Percentiles rank a stretch among this genome's conserved stretches.
These are phyloP conservation scores for Moringa oleifera DNA, from an alignment of 345 rosid species.

Conservation along the genomic window DNA sequence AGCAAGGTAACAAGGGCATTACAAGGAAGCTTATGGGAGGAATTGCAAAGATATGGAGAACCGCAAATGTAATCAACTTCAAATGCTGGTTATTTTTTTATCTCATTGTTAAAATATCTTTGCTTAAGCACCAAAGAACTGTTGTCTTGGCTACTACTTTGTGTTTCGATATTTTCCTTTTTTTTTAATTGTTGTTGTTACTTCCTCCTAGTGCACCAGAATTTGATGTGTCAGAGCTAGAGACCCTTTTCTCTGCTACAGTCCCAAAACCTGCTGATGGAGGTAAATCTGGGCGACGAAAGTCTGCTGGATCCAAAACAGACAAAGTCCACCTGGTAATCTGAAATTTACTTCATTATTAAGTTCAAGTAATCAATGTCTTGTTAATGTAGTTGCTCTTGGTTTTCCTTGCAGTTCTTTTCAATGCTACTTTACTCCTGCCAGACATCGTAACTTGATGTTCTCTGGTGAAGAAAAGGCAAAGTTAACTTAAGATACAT, in stretches of 20 bases:
- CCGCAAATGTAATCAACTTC: conserved; percentile 58
- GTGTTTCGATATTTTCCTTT: conserved; percentile 8
- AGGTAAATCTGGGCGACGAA: conserved; percentile 55
- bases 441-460: no score
- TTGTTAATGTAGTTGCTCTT: background rate
- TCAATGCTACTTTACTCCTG: no score
- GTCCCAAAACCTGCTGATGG: conserved; percentile 66
- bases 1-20: conserved; percentile 94
- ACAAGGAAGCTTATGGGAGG: conserved; percentile 99
- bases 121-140: background rate
- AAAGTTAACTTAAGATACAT: no score
- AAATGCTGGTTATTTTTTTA: conserved; percentile 13
- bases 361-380: background rate
- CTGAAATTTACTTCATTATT: background rate
- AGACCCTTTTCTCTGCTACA: conserved; percentile 81
- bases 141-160: conserved; percentile 4
- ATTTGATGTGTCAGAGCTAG: conserved; percentile 92
- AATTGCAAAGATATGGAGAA: conserved; percentile 87
- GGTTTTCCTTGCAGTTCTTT: no score
- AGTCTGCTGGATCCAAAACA: conserved; percentile 78
- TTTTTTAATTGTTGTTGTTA: conserved; percentile 9
- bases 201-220: conserved; percentile 57
- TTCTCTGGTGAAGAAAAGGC: no score
- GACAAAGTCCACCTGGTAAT: conserved; percentile 86
- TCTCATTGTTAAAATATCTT: conserved; percentile 8